These are phyloP conservation scores for Discostella pseudostelligera DNA, from an alignment of 108 stramenopile species.

Conservation along the genomic window DNA sequence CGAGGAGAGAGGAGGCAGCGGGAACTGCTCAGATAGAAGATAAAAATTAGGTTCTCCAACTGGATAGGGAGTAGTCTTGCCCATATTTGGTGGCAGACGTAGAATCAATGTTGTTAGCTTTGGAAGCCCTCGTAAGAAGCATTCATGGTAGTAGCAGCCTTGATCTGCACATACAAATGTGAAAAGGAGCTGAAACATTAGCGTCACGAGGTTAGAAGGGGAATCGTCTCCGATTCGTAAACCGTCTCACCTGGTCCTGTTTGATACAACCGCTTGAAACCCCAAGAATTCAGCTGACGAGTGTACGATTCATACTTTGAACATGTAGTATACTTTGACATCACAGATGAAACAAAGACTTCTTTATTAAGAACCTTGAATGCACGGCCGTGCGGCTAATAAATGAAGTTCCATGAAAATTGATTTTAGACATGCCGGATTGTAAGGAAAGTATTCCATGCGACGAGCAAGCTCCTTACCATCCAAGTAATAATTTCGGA, in stretches of 20 bases:
- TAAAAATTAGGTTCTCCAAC: background rate
- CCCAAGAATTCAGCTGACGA: constrained; percentile 6
- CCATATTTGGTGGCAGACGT: background rate
- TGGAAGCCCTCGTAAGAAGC: constrained; percentile 2
- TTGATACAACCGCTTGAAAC: constrained; percentile 8
- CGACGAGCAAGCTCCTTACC: background rate
- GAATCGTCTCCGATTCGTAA: too few species aligned
- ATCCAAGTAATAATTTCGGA: background rate
- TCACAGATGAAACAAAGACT: background rate
- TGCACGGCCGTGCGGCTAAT: constrained; percentile 4
- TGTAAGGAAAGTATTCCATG: background rate
- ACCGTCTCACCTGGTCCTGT: background rate
- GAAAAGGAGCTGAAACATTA: background rate
- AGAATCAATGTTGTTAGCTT: background rate
- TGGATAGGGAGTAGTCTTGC: background rate
- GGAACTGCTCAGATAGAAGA: background rate
- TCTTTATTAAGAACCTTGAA: constrained; percentile 8
- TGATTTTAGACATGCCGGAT: background rate
- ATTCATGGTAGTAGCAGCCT: constrained; percentile 4
- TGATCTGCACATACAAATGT: background rate
- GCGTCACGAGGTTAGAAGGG: too few species aligned
- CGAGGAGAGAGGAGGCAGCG: background rate
- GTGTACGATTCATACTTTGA: background rate
- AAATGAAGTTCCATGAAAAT: background rate
- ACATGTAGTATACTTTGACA: background rate